Percentiles rank a stretch among this genome's conserved stretches.
Conservation (phyloP, 1,284 basidiomycete genomes). For the Tilletia walkeri region DNA sequence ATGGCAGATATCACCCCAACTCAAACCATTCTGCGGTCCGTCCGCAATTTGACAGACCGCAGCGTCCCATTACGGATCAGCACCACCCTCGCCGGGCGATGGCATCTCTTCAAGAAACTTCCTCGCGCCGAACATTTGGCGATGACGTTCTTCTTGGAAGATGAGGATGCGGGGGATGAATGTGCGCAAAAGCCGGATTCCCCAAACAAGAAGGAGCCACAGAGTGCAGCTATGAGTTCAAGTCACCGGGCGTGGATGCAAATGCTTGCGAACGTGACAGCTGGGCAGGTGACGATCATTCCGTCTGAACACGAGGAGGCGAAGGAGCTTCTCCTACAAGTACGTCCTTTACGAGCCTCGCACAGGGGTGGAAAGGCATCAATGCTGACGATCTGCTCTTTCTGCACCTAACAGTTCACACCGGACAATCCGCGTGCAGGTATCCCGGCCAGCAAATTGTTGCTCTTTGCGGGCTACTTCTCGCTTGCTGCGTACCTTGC, state of each 20-base stretch:
- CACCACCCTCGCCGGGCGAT: conserved; percentile 47
- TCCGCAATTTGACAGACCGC: conserved; percentile 28
- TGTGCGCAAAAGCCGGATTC: not conserved
- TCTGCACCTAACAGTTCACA: conserved; percentile 26
- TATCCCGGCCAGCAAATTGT: conserved; percentile 54
- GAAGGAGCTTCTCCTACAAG: conserved; percentile 34
- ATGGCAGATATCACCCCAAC: conserved; percentile 35
- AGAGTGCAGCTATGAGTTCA: not conserved
- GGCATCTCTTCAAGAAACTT: conserved; percentile 49
- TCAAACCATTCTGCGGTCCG: conserved; percentile 31
- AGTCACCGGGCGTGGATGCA: conserved; percentile 32
- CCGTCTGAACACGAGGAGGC: conserved; percentile 33
- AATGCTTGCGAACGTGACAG: conserved; percentile 37
- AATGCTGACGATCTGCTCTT: not conserved
- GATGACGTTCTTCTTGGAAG: conserved; percentile 47
- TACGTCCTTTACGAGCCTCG: not conserved
- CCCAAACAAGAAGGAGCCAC: not conserved
- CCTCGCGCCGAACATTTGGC: conserved; percentile 51
- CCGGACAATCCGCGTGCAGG: conserved; percentile 28
- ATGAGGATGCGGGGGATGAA: conserved; percentile 3
- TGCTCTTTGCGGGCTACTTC: conserved; percentile 76
- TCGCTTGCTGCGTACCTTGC: conserved; percentile 76
- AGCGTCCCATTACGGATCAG: conserved; percentile 43
- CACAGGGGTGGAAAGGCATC: not conserved
- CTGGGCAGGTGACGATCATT: conserved; percentile 38